Base-by-base conservation (phyloP, 2,329 filamentous ascomycete genomes). In the Cercospora canescens region DNA sequence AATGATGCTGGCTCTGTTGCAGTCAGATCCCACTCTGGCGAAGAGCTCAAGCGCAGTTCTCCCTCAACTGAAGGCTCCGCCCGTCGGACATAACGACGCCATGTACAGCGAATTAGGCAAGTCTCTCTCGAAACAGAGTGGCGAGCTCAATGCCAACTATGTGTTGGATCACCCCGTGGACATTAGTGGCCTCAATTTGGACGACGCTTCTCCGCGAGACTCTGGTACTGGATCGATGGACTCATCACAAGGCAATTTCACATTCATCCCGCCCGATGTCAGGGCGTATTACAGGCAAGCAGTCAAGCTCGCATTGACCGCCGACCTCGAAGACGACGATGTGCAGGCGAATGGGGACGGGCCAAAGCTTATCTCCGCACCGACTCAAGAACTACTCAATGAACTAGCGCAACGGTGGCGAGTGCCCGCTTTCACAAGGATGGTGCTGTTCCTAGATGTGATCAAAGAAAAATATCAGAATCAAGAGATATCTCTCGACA, bases 1-100 rank as follows among this genome's bases (percentile, higher is more conserved):
- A 72, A 93, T 98, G 88, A 95, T 99, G 85, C 85, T 96, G 73
- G 91, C 94, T 39, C 92, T 99, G 69, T 83, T 98, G 45, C 93
- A 91, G 67, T 91, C 91, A 6, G 93, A 92, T 72, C 94, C 94
- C 4, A 91, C 94, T 70, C 83, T 98, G 60, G 90, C 93, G 58
- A 96, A 93, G 76, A 90, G 86, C 69, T 86, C 89, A 1, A 84
- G 83, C 16, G 81, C 84, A 12, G 81, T 63, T 24, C 60, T 74
- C 3, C 71, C 73, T 4, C 64, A 70, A 16, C 72, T 71, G 37
- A 76, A 75, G 62, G 59, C 70, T 18, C 65, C 72, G n/a, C 64
- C 65, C 6, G 65, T 62, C 8, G 63, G 67, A 9, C 67, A 69
- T 34, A 65, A 57, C 30, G 71, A 75, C 32, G 73, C 78, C 28